Evolutionary conservation across 2,329 filamentous ascomycete species (phyloP).

Genomic region (Colletotrichum sp.): DNA sequence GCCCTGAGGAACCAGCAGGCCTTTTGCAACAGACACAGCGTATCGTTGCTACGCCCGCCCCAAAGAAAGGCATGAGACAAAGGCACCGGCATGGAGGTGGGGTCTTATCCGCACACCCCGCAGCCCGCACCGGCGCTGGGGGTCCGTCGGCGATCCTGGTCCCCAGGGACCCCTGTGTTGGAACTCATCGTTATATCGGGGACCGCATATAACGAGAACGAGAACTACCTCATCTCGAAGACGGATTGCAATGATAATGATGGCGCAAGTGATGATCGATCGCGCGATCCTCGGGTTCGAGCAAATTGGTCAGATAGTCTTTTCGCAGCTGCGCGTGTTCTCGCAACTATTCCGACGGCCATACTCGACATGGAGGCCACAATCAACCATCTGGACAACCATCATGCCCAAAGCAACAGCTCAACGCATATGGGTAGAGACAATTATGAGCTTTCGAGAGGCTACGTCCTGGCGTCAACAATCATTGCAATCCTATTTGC

Average conservation of each 20-base stretch:
- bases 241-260: background rate
- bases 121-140: background rate
- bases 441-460: background rate
- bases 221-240: background rate
- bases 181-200: background rate
- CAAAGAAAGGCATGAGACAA: background rate
- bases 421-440: background rate
- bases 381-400: background rate
- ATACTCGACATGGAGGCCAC: background rate
- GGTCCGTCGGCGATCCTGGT: background rate
- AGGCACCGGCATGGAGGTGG: background rate
- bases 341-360: background rate
- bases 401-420: background rate
- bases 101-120: background rate
- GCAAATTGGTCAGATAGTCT: background rate
- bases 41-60: background rate
- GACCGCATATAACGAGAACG: background rate
- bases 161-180: background rate
- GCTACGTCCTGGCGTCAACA: background rate
- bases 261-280: background rate
- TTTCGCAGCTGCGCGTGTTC: background rate
- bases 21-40: background rate
- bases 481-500: background rate
- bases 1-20: background rate
- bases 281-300: background rate